Base-by-base conservation (phyloP, 306 rosid species). In the Lotus japonicus region DNA sequence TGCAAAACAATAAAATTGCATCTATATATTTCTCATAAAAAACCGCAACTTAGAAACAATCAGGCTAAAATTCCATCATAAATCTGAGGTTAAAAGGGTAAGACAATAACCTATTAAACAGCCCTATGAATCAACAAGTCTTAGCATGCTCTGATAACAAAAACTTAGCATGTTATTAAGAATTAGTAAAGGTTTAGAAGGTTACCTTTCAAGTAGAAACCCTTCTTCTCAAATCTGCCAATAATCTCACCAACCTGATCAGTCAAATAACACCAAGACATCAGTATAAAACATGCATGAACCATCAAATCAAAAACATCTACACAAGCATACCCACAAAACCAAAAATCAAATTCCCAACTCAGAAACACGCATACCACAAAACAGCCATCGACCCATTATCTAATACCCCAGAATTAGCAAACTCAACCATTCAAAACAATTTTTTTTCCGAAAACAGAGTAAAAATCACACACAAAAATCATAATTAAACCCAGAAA, bases 181-280 rank as follows among this genome's bases (percentile, higher is more conserved):
- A 4, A 28, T 9, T n/a, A 48, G 36, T 31, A 5, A 31, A 31
- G 36, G 36, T 0, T 5, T 26, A 26, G 4, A 33, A 19, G 7
- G 8, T 44, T 77, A 94, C 97, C 98, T 86, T 80, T 90, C 80
- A 94, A 64, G 68, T 64, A 72, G 81, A 94, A 90, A 6, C 98
- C 98, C 80, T 90, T 94, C 89, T 90, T 86, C 90, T 94, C 97
- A 82, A 94, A 90, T 80, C 96, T 88, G 88, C 92, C 71, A 68
- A 94, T 86, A 51, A 94, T 79, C 77, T 88, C 92, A 68, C 98
- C 95, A 77, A 94, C 75, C 97, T 92, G 82, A 69, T 54, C 50
- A 0, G 9, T 52, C 15, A 59, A 8, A 60, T 10, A 9, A 16
- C 9, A 74, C 11, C 10, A 11, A 64, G 58, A 3, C 5, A 12